These are phyloP conservation scores for Stentor roeselii DNA, from an alignment of 73 alveolate genomes.

Conservation along the genomic window DNA sequence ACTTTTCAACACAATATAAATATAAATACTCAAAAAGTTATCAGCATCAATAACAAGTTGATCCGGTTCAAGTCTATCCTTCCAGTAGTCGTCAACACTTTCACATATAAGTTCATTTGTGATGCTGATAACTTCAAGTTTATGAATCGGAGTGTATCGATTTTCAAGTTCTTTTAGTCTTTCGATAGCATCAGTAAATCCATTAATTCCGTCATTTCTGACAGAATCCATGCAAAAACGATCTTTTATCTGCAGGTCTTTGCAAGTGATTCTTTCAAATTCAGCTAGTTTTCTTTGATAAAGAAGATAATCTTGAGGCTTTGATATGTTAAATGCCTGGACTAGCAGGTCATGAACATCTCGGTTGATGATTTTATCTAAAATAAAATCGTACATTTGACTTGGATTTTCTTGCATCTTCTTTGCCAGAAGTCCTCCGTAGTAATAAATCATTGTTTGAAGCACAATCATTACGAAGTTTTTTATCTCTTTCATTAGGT, in stretches of 20 bases:
- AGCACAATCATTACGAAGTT: neutral
- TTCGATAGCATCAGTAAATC: neutral
- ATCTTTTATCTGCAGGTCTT: neutral
- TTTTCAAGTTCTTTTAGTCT: neutral
- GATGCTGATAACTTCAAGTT: neutral
- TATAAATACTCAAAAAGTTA: neutral
- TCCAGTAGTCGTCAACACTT: neutral
- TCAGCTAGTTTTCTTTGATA: too few species aligned
- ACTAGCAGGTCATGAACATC: neutral
- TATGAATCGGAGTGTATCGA: neutral
- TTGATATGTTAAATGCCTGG: neutral
- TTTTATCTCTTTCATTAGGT: neutral
- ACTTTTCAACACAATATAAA: neutral
- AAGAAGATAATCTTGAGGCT: neutral
- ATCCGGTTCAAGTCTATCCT: neutral
- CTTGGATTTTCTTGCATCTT: slow-evolving; percentile 6
- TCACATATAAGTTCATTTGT: neutral
- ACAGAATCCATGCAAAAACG: neutral
- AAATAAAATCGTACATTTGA: neutral
- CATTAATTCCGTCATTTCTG: neutral
- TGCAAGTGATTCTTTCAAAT: neutral
- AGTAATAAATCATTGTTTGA: neutral
- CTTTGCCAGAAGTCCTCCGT: neutral
- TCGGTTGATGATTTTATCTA: neutral
- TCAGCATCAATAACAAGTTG: neutral